Conservation (phyloP, 306 rosid species). For the Aeschynomene evenia region DNA sequence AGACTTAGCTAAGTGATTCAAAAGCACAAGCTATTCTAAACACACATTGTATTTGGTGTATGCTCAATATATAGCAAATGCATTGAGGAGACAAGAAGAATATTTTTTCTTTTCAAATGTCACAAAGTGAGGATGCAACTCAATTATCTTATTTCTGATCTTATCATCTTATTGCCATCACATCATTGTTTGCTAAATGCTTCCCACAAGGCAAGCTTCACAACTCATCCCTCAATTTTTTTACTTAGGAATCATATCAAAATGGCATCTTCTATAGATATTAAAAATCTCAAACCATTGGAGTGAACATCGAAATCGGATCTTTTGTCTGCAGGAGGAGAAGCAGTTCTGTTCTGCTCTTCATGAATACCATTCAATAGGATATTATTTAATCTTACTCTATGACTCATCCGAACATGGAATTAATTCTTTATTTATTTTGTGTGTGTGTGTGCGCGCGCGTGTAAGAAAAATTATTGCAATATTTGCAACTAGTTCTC, state of each 20-base stretch:
- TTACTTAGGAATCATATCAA: not conserved
- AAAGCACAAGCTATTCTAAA: not conserved
- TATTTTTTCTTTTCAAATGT: slow-evolving; percentile 15
- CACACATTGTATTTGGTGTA: not conserved
- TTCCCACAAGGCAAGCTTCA: slow-evolving; percentile 18
- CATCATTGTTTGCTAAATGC: slow-evolving; percentile 14
- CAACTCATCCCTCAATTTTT: slow-evolving; percentile 4
- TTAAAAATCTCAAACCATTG: slow-evolving; percentile 1
- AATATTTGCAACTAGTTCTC: not conserved
- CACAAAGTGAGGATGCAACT: not conserved
- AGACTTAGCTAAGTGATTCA: not conserved
- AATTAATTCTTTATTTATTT: not conserved
- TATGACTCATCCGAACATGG: not conserved
- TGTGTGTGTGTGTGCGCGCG: not conserved
- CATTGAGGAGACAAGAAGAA: slow-evolving; percentile 1
- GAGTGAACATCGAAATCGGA: not conserved
- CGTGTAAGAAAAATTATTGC: not conserved
- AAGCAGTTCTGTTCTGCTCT: slow-evolving; percentile 3
- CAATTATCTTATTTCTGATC: not conserved
- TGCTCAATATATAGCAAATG: not conserved
- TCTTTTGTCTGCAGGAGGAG: slow-evolving; percentile 11
- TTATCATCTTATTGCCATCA: not conserved
- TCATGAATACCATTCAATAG: not conserved
- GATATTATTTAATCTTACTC: not conserved
- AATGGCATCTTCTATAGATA: not conserved